A percentile compares a stretch with the other conserved stretches of the same genome.
These are phyloP conservation scores for Neltuma alba DNA, from an alignment of 306 rosid genomes.

Conservation along the genomic window DNA sequence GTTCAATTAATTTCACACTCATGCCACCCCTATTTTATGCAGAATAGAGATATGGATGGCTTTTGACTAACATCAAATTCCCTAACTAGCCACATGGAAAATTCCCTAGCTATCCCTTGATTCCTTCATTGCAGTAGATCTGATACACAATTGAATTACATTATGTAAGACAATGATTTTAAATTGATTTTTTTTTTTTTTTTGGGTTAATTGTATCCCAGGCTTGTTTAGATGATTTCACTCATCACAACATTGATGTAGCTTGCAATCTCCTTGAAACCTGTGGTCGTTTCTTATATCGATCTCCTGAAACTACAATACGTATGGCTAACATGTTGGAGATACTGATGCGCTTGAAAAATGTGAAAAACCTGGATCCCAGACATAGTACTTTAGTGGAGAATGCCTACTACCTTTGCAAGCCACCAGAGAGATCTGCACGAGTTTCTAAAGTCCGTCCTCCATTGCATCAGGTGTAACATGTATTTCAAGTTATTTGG, in stretches of 20 bases:
- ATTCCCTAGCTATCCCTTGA: background rate
- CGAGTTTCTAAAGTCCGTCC: constrained; percentile 95
- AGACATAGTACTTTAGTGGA: constrained; percentile 97
- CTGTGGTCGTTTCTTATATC: constrained; percentile 95
- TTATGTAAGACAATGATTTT: background rate
- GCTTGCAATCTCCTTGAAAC: constrained; percentile 99
- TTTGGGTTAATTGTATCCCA: constrained; percentile 14
- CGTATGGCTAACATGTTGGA: constrained; percentile 98
- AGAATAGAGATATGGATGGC: background rate
- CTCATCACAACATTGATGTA: constrained; percentile 98
- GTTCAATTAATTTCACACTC: background rate
- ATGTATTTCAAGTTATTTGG: constrained; percentile 15
- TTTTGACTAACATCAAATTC: background rate
- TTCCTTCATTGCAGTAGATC: background rate
- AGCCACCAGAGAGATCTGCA: constrained; percentile 98
- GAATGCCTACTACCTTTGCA: constrained; percentile 98
- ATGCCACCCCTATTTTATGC: background rate
- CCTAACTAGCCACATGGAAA: background rate
- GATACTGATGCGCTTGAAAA: constrained; percentile 97
- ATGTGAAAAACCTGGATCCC: constrained; percentile 99
- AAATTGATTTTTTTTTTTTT: background rate
- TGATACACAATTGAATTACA: background rate
- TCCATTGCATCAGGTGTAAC: constrained; percentile 90
- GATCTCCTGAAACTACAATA: constrained; percentile 94
- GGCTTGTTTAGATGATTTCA: constrained; percentile 99